Conservation (phyloP, 164 flowering plant genomes). For the Berberis thunbergii region DNA sequence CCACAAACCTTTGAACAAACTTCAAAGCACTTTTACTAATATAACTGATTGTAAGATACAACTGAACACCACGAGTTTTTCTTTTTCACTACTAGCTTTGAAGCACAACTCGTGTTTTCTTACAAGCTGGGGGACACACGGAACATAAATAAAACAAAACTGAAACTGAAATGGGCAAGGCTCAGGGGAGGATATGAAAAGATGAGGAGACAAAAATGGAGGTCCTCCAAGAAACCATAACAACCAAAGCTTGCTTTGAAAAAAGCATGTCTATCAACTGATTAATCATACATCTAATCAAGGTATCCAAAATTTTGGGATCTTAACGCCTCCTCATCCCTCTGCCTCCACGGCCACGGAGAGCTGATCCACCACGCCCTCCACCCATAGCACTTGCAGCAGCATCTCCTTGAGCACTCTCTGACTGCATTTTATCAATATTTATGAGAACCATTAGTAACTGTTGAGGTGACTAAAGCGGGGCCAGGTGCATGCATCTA, state of each 20-base stretch:
- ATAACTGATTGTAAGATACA: too few relatives aligned
- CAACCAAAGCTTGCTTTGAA: background rate
- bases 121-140: too few relatives aligned
- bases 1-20: too few relatives aligned
- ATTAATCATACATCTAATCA: background rate
- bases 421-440: slow-evolving; percentile 56
- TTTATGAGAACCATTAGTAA: too few relatives aligned
- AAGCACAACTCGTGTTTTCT: too few relatives aligned
- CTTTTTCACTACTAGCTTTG: too few relatives aligned
- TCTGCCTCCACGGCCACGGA: slow-evolving; percentile 71
- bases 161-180: background rate
- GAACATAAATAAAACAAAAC: background rate
- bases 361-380: slow-evolving; percentile 64
- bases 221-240: background rate
- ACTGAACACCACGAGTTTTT: too few relatives aligned
- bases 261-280: background rate
- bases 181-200: too few relatives aligned
- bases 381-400: slow-evolving; percentile 97
- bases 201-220: background rate
- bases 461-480: background rate
- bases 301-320: background rate
- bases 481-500: background rate
- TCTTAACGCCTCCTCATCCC: slow-evolving; percentile 88
- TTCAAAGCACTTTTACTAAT: too few relatives aligned
- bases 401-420: slow-evolving; percentile 99